Conservation (phyloP, 352 stramenopile genomes). For the Globisporangium middletonii region DNA sequence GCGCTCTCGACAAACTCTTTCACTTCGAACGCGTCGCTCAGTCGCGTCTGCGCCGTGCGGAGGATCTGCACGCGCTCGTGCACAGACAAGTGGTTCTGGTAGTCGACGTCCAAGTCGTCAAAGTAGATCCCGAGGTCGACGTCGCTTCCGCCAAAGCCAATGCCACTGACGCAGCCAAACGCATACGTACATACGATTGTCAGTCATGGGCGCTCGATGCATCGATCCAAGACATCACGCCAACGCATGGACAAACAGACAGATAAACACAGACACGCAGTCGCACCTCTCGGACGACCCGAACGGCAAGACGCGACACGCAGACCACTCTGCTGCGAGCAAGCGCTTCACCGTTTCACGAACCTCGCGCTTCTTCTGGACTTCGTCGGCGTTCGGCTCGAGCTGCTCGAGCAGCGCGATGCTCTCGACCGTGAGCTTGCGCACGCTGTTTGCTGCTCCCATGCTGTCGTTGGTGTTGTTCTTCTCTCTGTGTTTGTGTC, state of each 20-base stretch:
- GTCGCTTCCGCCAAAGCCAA: conserved; percentile 75
- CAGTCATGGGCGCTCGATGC: conserved; percentile 2
- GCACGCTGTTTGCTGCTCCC: conserved; percentile 72
- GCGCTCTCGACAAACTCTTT: conserved; percentile 66
- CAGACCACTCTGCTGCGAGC: conserved; percentile 48
- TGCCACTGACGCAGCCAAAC: conserved; percentile 25
- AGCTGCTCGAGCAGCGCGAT: conserved; percentile 75
- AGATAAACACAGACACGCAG: neutral
- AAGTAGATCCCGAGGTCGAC: conserved; percentile 83
- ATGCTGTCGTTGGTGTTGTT: conserved; percentile 25
- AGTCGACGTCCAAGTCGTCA: conserved; percentile 52
- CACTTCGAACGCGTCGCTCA: conserved; percentile 45
- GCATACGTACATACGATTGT: conserved; percentile 5
- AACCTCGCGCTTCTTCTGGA: conserved; percentile 42
- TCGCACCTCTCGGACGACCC: conserved; percentile 73
- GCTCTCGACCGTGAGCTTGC: conserved; percentile 77
- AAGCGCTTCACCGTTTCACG: conserved; percentile 43
- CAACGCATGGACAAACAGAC: neutral
- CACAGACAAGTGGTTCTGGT: conserved; percentile 46
- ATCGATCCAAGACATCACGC: neutral
- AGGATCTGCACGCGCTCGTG: conserved; percentile 60
- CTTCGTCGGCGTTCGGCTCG: conserved; percentile 58
- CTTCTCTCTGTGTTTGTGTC: conserved; percentile 2
- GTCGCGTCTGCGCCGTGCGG: conserved; percentile 31
- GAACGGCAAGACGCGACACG: conserved; percentile 58